Percentiles rank a stretch among this genome's conserved stretches.
These are phyloP conservation scores for Fusarium sp. DNA, from an alignment of 2,329 filamentous ascomycete genomes.

Conservation along the genomic window DNA sequence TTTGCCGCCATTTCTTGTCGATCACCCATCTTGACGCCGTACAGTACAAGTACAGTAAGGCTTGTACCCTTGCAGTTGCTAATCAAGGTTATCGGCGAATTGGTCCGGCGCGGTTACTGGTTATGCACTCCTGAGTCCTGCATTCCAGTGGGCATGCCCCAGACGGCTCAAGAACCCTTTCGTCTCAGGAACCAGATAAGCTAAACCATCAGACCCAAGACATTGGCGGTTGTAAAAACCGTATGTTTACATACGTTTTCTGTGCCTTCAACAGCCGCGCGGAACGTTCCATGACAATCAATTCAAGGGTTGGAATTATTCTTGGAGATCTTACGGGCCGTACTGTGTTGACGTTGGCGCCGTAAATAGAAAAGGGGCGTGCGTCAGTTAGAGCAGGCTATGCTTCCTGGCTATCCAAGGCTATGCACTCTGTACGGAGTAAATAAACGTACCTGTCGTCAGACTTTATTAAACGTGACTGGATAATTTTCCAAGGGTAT, in stretches of 20 bases:
- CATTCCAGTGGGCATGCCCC: constrained; percentile 41
- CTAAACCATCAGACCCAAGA: constrained; percentile 2
- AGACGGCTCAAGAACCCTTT: constrained; percentile 16
- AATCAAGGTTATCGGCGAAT: constrained; percentile 41
- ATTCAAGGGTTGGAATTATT: constrained; percentile 19
- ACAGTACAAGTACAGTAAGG: neutral
- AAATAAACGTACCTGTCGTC: constrained; percentile 14
- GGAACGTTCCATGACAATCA: constrained; percentile 24
- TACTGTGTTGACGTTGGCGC: constrained; percentile 22
- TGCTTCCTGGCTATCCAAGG: constrained; percentile 15
- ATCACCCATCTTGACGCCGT: constrained; percentile 28
- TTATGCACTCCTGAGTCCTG: constrained; percentile 50
- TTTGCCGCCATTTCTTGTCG: constrained; percentile 40
- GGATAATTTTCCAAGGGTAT: constrained; percentile 20
- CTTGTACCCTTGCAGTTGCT: constrained; percentile 32
- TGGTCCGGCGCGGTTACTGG: constrained; percentile 20
- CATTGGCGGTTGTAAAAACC: constrained; percentile 16
- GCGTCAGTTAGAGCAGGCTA: constrained; percentile 34
- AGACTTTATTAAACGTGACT: constrained; percentile 34
- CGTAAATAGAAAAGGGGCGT: constrained; percentile 43
- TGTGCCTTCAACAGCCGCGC: constrained; percentile 26
- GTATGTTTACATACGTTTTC: constrained; percentile 2
- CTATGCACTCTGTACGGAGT: too few relatives aligned
- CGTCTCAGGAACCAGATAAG: constrained; percentile 35
- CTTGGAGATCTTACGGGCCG: constrained; percentile 1